phyloP scores from a whole-genome alignment of 169 alveolate species.

The Ichthyophthirius multifiliis region DNA sequence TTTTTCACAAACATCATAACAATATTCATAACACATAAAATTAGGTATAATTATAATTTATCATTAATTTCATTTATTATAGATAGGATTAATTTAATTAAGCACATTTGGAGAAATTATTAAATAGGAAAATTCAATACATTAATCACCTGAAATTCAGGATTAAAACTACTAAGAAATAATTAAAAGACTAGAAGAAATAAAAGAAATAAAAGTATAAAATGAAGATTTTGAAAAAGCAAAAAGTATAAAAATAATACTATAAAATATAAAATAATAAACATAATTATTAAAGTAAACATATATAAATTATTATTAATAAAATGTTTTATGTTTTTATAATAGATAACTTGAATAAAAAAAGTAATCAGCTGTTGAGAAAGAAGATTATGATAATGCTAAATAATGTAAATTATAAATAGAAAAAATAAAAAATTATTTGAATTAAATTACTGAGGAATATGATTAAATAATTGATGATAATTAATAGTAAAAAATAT shows the following conservation, averaged over 20 bases:
- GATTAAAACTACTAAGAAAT: too few species aligned
- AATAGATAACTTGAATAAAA: constrained; percentile 72
- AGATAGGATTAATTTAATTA: constrained; percentile 30
- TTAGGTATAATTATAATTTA: constrained; percentile 58
- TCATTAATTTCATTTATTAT: not conserved
- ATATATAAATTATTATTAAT: not conserved
- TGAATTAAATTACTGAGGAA: too few species aligned
- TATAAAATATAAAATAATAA: constrained; percentile 69
- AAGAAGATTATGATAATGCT: constrained; percentile 87
- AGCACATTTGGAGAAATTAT: constrained; percentile 35
- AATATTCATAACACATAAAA: constrained; percentile 84
- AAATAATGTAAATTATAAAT: constrained; percentile 80
- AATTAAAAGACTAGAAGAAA: constrained; percentile 64
- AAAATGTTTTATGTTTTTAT: too few species aligned
- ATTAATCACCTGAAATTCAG: too few species aligned
- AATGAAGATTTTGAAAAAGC: constrained; percentile 89
- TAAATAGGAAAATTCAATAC: too few species aligned
- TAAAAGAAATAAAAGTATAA: constrained; percentile 79
- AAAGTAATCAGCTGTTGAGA: constrained; percentile 77
- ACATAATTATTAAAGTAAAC: constrained; percentile 53
- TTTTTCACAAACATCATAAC: constrained; percentile 83
- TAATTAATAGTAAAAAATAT: too few species aligned
- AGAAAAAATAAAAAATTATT: too few species aligned
- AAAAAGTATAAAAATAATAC: constrained; percentile 75
- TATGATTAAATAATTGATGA: too few species aligned